Percentiles rank a stretch among this genome's conserved stretches.
phyloP scores from a whole-genome alignment of 225 moss, liverwort and hornwort species.

The Polytrichum commune region DNA sequence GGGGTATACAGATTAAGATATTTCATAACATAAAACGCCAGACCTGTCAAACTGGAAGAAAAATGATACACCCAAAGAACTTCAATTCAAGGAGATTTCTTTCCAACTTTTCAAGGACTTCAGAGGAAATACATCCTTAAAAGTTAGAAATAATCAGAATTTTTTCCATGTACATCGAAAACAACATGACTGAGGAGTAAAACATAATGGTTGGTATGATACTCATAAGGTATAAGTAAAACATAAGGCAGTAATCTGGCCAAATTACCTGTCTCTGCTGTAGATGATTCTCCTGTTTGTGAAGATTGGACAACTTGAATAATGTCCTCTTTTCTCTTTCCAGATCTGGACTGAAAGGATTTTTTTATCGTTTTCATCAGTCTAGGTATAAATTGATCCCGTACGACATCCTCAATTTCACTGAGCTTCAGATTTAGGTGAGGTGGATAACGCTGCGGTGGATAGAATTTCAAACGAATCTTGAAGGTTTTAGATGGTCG shows the following conservation, averaged over 20 bases:
- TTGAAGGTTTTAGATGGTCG: conserved; percentile 70
- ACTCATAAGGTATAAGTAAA: no score
- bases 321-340: conserved; percentile 51
- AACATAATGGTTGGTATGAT: no score
- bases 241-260: background rate
- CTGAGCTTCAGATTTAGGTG: conserved; percentile 46
- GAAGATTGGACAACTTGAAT: conserved; percentile 59
- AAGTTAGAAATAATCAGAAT: no score
- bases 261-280: conserved; percentile 32
- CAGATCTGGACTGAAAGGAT: conserved; percentile 58
- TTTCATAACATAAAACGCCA: no score
- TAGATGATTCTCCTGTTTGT: conserved; percentile 52
- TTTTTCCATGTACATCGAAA: no score
- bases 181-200: no score
- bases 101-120: no score
- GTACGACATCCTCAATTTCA: conserved; percentile 56
- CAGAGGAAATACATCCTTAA: no score
- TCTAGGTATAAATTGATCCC: conserved; percentile 59
- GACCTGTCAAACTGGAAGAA: no score
- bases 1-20: background rate
- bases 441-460: conserved; percentile 65
- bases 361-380: conserved; percentile 74
- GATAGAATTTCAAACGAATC: conserved; percentile 70
- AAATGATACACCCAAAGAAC: no score
- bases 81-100: no score